Evolutionary conservation across 2,329 filamentous ascomycete species (phyloP), one percentile per base, ranked within the genome.

Genomic region (Onygenales sp.): DNA sequence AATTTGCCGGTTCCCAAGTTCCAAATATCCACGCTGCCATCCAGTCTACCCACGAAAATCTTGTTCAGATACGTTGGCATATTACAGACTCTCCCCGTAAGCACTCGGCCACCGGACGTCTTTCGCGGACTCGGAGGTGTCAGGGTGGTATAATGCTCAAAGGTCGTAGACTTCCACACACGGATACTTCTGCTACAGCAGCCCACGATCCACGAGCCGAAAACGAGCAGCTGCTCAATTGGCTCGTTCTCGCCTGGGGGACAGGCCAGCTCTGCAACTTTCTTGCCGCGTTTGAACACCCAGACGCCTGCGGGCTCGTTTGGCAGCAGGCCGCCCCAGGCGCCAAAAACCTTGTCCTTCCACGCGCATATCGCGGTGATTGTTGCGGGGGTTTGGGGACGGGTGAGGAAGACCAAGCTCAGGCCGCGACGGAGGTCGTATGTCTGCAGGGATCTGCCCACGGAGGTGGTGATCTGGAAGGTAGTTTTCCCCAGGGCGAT

Each of bases 31-130:
- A 96, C 85, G 68, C 84, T 86, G 6, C 93, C 93, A 67, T 98
- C 90, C 58, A 81, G 81, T 62, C 89, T 84, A 8, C 89, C 94
- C 2, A 89, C 87, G 59, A 97, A 89, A 44, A 98, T 81, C 71
- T 98, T 98, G 77, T 98, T 98, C 56, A 98, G 72, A 69, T 90
- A 95, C 0, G 93, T 97, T 1, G 92, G 91, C 85, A 97, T 89
- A 63, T 82, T 94, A 66, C 84, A 86, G 60, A 95, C 79, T 49
- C 85, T 83, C 27, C 87, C 87, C 0, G 87, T 89, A 54, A 96
- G 82, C 59, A 84, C 75, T 60, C 83, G 85, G 52, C 81, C 80
- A 17, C 78, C 78, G 34, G 81, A 75, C 57, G 73, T 74, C 1
- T 77, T 72, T 1, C 79, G 74, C 55, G 80, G 77, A 4, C 80